Conservation (phyloP, 192 early-diverging fungal genomes). For the Lobosporangium transversale region DNA sequence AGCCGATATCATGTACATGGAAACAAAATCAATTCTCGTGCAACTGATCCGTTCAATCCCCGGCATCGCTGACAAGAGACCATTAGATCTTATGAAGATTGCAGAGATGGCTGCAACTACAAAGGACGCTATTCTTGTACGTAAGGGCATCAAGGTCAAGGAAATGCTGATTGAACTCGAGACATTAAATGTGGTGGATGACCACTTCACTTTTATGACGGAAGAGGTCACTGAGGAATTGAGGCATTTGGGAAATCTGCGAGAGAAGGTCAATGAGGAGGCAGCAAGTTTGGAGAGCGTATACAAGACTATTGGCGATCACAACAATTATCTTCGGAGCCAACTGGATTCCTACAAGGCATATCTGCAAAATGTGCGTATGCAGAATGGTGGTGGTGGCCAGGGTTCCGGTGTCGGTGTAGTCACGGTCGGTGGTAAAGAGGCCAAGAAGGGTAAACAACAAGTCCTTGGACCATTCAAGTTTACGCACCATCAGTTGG, state of each 20-base stretch:
- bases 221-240: constrained; percentile 93
- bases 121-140: constrained; percentile 87
- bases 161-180: constrained; percentile 93
- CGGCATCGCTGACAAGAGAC: constrained; percentile 61
- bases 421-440: constrained; percentile 67
- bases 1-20: constrained; percentile 94
- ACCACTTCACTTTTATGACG: constrained; percentile 83
- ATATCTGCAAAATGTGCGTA: constrained; percentile 93
- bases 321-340: constrained; percentile 89
- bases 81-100: constrained; percentile 74
- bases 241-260: constrained; percentile 88
- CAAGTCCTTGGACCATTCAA: constrained; percentile 81
- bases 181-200: constrained; percentile 79
- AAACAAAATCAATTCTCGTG: constrained; percentile 93
- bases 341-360: constrained; percentile 96
- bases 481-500: constrained; percentile 83
- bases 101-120: constrained; percentile 90
- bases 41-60: constrained; percentile 93
- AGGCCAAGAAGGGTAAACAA: constrained; percentile 56
- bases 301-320: constrained; percentile 92
- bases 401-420: constrained; percentile 65
- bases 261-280: constrained; percentile 89
- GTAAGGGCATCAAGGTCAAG: constrained; percentile 94
- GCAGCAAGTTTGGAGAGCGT: constrained; percentile 81
- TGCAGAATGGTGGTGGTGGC: constrained; percentile 69